These are phyloP conservation scores for Phylloporus sp. DNA, from an alignment of 768 basidiomycete genomes.

Conservation along the genomic window DNA sequence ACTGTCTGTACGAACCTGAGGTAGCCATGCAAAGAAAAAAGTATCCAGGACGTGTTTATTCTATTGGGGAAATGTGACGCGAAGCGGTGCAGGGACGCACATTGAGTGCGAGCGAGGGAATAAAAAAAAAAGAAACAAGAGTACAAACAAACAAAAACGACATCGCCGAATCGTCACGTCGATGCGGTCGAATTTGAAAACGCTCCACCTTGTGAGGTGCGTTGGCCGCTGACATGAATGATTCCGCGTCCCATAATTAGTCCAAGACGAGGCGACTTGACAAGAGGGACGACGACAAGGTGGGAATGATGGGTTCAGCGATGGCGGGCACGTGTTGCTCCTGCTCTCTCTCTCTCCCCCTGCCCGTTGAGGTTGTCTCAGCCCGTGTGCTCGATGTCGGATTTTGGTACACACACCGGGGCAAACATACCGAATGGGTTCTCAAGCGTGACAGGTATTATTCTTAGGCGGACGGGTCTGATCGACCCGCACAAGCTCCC, in stretches of 20 bases:
- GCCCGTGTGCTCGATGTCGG: neutral
- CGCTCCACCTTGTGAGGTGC: constrained; percentile 21
- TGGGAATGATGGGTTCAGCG: no score
- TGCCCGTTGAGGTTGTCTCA: constrained; percentile 7
- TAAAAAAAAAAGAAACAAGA: no score
- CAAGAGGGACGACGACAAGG: no score
- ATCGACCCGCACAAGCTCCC: constrained; percentile 12
- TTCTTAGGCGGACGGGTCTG: constrained; percentile 7
- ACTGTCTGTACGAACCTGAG: no score
- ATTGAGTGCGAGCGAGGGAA: no score
- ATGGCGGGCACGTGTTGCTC: constrained; percentile 16
- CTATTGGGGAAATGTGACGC: no score
- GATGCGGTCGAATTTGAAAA: constrained; percentile 21
- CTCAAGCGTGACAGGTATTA: constrained; percentile 3
- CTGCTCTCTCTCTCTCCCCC: constrained; percentile 7
- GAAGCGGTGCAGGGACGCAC: no score
- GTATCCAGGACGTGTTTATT: no score
- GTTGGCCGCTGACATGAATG: neutral
- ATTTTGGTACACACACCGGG: neutral
- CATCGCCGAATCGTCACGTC: neutral
- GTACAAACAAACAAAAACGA: neutral
- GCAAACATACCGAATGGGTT: constrained; percentile 22
- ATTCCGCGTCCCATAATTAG: neutral
- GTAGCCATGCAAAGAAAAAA: no score
- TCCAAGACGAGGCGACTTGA: no score